Evolutionary conservation across 2,329 filamentous ascomycete species (phyloP).

Genomic region (Paecilomyces dactylethromorphus): DNA sequence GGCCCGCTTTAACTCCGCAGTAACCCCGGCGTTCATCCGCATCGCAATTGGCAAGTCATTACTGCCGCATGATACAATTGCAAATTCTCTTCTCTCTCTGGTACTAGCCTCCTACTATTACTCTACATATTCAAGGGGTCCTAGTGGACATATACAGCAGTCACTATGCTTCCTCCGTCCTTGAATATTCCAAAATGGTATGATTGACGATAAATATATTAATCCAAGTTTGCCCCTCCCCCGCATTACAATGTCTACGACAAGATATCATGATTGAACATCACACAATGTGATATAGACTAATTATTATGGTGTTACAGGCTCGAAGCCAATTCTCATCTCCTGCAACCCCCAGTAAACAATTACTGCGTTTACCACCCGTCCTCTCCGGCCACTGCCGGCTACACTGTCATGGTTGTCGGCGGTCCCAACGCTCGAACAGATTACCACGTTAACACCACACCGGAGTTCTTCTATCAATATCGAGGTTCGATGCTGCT

Average conservation of each 20-base stretch:
- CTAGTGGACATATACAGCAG: not conserved
- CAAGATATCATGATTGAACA: not conserved
- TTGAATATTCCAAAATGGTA: constrained; percentile 44
- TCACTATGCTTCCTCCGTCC: constrained; percentile 29
- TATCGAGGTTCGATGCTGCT: constrained; percentile 89
- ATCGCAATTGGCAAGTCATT: not conserved
- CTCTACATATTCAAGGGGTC: not conserved
- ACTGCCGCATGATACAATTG: not conserved
- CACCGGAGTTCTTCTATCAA: constrained; percentile 97
- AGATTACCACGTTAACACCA: constrained; percentile 97
- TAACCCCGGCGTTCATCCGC: not conserved
- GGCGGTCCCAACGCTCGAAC: constrained; percentile 93
- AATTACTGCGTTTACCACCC: constrained; percentile 93
- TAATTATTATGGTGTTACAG: constrained; percentile 40
- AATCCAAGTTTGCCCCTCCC: constrained; percentile 9
- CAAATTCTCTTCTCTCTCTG: not conserved
- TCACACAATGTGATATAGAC: not conserved
- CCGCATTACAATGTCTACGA: constrained; percentile 3
- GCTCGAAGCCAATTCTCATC: constrained; percentile 85
- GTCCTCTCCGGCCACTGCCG: constrained; percentile 64
- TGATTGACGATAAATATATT: not conserved
- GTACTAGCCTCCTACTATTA: not conserved
- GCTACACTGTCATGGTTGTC: constrained; percentile 88
- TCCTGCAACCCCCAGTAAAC: constrained; percentile 89
- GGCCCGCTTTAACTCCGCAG: not conserved